Conservation (phyloP, 2,329 filamentous ascomycete species). For the Fusarium sulawesiense region DNA sequence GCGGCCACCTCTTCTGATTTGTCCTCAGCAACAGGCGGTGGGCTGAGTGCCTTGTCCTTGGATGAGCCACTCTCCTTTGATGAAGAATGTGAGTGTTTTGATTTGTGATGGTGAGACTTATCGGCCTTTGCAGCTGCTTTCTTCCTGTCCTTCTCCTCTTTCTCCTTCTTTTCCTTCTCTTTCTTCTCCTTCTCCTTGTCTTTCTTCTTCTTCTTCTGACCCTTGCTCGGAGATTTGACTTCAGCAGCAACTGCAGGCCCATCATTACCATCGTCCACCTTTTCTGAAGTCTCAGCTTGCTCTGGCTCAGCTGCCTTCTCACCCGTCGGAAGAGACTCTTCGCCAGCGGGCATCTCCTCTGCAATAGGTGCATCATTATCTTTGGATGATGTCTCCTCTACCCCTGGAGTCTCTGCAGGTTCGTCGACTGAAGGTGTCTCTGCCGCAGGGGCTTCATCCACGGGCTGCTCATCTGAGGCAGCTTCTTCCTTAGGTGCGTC, state of each 20-base stretch:
- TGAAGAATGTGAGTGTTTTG: slow-evolving; percentile 34
- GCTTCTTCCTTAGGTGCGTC: background rate
- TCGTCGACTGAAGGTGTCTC: slow-evolving; percentile 7
- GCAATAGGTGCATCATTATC: background rate
- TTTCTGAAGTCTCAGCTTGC: background rate
- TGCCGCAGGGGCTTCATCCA: background rate
- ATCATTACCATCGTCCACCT: slow-evolving; percentile 25
- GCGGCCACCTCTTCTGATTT: slow-evolving; percentile 11
- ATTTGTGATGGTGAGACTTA: slow-evolving; percentile 37
- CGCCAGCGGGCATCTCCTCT: slow-evolving; percentile 3
- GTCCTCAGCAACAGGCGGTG: background rate
- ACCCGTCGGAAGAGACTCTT: slow-evolving; percentile 3
- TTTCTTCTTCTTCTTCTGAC: slow-evolving; percentile 40
- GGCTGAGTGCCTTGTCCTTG: slow-evolving; percentile 9
- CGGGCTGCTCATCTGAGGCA: background rate
- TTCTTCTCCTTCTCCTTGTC: slow-evolving; percentile 52
- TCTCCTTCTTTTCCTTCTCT: slow-evolving; percentile 33
- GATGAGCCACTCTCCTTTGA: slow-evolving; percentile 16
- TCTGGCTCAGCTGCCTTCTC: slow-evolving; percentile 5
- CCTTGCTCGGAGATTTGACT: slow-evolving; percentile 38
- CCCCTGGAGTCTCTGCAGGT: background rate
- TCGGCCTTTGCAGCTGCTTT: slow-evolving; percentile 34
- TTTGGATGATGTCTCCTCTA: slow-evolving; percentile 3
- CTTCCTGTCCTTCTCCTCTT: slow-evolving; percentile 28
- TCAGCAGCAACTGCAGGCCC: slow-evolving; percentile 14